Conservation (phyloP, 1,284 basidiomycete species). For the Mycena sp. region DNA sequence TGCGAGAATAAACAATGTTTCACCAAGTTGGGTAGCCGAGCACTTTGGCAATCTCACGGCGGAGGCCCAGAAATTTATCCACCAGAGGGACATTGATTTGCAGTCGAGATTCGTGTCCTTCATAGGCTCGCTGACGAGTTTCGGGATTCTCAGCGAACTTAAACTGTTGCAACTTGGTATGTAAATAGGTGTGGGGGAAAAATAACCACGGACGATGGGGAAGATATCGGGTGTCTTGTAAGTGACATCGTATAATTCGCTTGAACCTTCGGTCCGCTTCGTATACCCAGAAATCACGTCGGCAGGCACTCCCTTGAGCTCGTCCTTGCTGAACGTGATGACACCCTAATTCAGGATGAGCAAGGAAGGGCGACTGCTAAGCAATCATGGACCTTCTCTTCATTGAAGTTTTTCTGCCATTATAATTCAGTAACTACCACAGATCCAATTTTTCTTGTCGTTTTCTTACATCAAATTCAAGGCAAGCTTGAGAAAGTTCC, state of each 20-base stretch:
- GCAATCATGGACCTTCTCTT: conserved; percentile 71
- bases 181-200: not conserved
- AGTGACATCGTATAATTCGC: conserved; percentile 73
- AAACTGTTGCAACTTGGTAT: conserved; percentile 58
- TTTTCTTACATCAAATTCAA: conserved; percentile 74
- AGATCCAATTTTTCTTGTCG: not conserved
- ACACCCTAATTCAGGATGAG: conserved; percentile 54
- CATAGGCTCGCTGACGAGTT: conserved; percentile 71
- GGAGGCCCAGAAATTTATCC: conserved; percentile 70
- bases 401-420: conserved; percentile 83
- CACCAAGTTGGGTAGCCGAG: conserved; percentile 81
- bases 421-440: conserved; percentile 19
- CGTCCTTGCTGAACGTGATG: conserved; percentile 72
- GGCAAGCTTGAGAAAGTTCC: conserved; percentile 73
- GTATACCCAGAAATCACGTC: conserved; percentile 81
- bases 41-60: conserved; percentile 71
- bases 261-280: conserved; percentile 64
- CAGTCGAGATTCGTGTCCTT: conserved; percentile 75
- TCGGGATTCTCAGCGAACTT: conserved; percentile 78
- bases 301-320: conserved; percentile 80
- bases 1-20: not conserved
- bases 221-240: conserved; percentile 82
- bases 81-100: conserved; percentile 76
- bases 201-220: conserved; percentile 64
- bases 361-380: not conserved